Percentiles rank a stretch among this genome's conserved stretches.
Evolutionary conservation across 805 yeast species (phyloP).

Genomic region (Vanderwaltozyma verrucispora): DNA sequence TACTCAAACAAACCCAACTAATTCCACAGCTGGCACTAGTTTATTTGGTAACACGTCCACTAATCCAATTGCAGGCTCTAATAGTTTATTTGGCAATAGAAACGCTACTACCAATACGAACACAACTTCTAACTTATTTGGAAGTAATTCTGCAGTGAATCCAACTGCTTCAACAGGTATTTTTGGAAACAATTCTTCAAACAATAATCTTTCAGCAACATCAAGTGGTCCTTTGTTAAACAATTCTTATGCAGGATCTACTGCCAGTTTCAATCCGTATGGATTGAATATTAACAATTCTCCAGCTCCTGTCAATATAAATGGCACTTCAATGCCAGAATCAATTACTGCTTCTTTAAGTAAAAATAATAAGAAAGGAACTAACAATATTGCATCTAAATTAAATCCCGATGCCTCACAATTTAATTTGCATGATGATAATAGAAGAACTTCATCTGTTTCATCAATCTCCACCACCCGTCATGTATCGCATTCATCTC

Average conservation of each 20-base stretch:
- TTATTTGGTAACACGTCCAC: conserved; percentile 21
- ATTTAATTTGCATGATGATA: background rate
- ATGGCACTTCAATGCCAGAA: conserved; percentile 28
- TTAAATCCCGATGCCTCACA: background rate
- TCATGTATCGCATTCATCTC: conserved; percentile 18
- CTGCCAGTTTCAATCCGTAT: conserved; percentile 26
- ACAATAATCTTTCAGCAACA: no score
- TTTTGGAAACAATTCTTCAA: no score
- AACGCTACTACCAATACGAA: background rate
- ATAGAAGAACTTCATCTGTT: conserved; percentile 8
- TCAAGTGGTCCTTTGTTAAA: no score
- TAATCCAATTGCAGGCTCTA: no score
- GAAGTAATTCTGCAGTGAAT: no score
- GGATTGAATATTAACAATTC: conserved; percentile 24
- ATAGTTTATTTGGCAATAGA: background rate
- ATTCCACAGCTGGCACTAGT: conserved; percentile 5
- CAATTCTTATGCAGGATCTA: no score
- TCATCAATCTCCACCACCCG: conserved; percentile 14
- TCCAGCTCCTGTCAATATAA: conserved; percentile 15
- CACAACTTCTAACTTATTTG: background rate
- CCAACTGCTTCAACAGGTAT: no score
- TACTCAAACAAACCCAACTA: conserved; percentile 1
- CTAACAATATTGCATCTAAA: background rate
- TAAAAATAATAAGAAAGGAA: conserved; percentile 3
- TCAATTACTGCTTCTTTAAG: conserved; percentile 27